Conservation (phyloP, 139 green algal genomes). For the Tetradesmus obliquus region DNA sequence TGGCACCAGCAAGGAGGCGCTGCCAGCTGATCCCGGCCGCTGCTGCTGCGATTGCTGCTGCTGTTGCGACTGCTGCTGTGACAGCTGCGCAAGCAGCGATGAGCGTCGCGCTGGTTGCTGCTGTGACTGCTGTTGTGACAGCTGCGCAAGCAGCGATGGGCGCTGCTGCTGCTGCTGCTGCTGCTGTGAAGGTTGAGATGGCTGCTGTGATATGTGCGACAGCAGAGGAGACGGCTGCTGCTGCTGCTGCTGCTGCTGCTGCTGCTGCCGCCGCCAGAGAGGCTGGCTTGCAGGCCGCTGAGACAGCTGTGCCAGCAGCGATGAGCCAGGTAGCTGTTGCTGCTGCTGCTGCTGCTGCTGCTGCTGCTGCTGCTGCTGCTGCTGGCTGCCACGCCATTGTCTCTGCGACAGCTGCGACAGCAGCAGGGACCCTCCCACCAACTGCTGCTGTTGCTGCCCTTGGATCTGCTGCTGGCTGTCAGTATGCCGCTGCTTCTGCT, state of each 20-base stretch:
- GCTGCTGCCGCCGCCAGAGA: not conserved
- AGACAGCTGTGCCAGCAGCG: not conserved
- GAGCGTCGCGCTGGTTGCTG: not conserved
- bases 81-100: not conserved
- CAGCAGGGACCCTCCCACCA: not conserved
- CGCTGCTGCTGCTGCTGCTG: conserved; percentile 7
- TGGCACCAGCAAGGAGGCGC: not conserved
- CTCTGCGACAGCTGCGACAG: not conserved
- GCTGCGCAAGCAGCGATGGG: not conserved
- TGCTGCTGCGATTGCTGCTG: not conserved
- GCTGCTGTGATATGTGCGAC: not conserved
- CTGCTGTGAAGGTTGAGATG: not conserved
- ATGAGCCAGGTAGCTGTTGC: not conserved
- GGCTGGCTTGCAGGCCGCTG: not conserved
- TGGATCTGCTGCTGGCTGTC: not conserved
- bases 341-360: not conserved
- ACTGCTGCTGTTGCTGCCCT: not conserved
- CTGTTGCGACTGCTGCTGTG: not conserved
- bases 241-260: not conserved
- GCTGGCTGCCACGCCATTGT: not conserved
- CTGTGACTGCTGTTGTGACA: not conserved
- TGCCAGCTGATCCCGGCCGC: not conserved
- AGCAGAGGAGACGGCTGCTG: not conserved
- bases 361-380: not conserved
- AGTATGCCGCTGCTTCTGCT: not conserved